phyloP scores from a whole-genome alignment of 371 early-diverging fungal species.

The Mucor saturninus region DNA sequence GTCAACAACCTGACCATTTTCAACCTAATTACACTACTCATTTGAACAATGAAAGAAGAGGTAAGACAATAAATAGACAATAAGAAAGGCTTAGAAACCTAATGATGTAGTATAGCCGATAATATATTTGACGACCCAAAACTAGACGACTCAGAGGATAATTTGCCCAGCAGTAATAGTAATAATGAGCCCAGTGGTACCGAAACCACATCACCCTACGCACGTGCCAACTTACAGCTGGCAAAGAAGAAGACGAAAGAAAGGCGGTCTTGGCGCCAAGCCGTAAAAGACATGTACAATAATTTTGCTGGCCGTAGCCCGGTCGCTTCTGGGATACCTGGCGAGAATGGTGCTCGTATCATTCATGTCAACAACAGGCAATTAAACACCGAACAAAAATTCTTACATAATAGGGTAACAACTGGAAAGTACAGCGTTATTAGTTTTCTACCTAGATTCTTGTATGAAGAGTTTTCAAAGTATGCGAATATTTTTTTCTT shows the following conservation, averaged over 20 bases:
- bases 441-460: constrained; percentile 90
- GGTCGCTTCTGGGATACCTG: constrained; percentile 31
- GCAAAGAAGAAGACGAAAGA: constrained; percentile 12
- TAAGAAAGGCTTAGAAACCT: background rate
- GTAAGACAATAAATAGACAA: constrained; percentile 9
- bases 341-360: constrained; percentile 64
- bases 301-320: constrained; percentile 14
- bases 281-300: constrained; percentile 19
- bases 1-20: background rate
- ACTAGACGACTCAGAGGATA: constrained; percentile 10
- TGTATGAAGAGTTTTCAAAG: constrained; percentile 94
- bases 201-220: constrained; percentile 26
- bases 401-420: constrained; percentile 79
- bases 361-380: constrained; percentile 85
- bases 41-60: constrained; percentile 1
- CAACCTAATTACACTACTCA: constrained; percentile 6
- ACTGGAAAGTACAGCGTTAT: constrained; percentile 90
- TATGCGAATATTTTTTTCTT: constrained; percentile 96
- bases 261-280: constrained; percentile 6
- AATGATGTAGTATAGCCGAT: background rate
- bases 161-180: background rate
- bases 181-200: background rate
- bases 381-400: constrained; percentile 74
- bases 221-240: constrained; percentile 31
- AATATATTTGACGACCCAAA: constrained; percentile 23